Evolutionary conservation across 805 yeast species (phyloP), one percentile per base, ranked within the genome.

Genomic region (Candida ortonii): DNA sequence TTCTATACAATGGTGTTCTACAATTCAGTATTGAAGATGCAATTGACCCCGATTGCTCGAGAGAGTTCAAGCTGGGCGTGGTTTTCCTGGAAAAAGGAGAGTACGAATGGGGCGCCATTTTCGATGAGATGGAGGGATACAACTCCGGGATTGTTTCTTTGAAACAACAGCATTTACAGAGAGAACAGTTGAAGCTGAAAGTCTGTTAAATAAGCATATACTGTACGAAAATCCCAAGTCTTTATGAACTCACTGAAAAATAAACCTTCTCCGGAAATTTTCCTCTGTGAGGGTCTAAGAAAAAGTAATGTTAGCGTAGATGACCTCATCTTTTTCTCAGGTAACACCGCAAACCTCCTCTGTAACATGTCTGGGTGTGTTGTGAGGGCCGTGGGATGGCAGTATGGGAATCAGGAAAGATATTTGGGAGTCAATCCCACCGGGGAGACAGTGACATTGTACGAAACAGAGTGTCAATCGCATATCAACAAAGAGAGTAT

Each of bases 361-460:
- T n/a, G n/a, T n/a, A n/a, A n/a, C 23, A 77, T 77, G 81, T 68
- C 79, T 25, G 84, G 84, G 5, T 68, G 73, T 22, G 72, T 80
- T 8, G 62, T 68, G n/a, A 65, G 80, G 36, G 80, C 84, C 7
- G 52, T 58, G 32, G 69, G 69, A 27, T 80, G 88, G 88, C 78
- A 76, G 38, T 46, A 50, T n/a, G 76, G 70, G 6, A 59, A 59
- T 27, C 71, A 68, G 27, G 84, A 80, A 50, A 71, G 69, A 31
- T 80, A 76, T 48, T 58, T 84, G 9, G 79, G 84, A 0, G 80
- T 82, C 6, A 81, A 77, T 44, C 93, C 95, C 2, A 70, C 84
- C 18, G 80, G 94, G 3, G 96, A 88, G 53, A 90, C 83, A 47
- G 80, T 86, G 2, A 63, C 81, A 0, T 66, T 84, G 8, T 81